phyloP scores from a whole-genome alignment of 1,139 yeast species.

The Kodamaea ohmeri region DNA sequence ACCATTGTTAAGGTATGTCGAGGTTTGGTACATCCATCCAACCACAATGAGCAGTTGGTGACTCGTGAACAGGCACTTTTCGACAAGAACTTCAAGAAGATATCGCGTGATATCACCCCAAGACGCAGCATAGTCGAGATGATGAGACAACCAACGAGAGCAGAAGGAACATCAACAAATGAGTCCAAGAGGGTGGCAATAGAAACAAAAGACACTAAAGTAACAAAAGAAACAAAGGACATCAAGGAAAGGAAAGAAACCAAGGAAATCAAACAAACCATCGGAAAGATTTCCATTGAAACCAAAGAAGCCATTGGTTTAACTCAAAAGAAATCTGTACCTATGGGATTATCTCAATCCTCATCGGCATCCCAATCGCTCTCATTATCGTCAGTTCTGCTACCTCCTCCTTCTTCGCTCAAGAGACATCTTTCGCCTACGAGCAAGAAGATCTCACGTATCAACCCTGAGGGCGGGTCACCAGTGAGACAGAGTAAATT shows the following conservation, averaged over 20 bases:
- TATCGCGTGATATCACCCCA: constrained; percentile 3
- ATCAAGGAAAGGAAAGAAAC: too few species aligned
- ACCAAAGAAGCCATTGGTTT: too few species aligned
- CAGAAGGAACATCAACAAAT: too few species aligned
- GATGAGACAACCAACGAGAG: constrained; percentile 11
- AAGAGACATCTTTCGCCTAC: constrained; percentile 25
- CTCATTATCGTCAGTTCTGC: not conserved
- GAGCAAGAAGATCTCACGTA: constrained; percentile 24
- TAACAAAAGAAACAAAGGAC: too few species aligned
- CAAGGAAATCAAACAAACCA: too few species aligned
- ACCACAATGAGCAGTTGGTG: constrained; percentile 42
- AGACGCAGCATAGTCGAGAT: constrained; percentile 12
- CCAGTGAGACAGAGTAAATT: constrained; percentile 19
- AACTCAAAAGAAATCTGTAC: too few species aligned
- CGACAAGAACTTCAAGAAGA: constrained; percentile 9
- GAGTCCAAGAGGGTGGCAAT: not conserved
- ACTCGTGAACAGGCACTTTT: constrained; percentile 44
- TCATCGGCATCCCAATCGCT: not conserved
- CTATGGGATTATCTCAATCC: not conserved
- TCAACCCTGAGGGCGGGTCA: constrained; percentile 10
- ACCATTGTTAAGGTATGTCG: constrained; percentile 56
- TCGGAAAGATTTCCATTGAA: too few species aligned
- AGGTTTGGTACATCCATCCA: constrained; percentile 68
- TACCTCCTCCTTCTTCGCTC: constrained; percentile 1
- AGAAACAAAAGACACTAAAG: too few species aligned